Evolutionary conservation across 495 filamentous ascomycete genomes (phyloP), one percentile per base, ranked within the genome.

Genomic region (Penicillium lagena): DNA sequence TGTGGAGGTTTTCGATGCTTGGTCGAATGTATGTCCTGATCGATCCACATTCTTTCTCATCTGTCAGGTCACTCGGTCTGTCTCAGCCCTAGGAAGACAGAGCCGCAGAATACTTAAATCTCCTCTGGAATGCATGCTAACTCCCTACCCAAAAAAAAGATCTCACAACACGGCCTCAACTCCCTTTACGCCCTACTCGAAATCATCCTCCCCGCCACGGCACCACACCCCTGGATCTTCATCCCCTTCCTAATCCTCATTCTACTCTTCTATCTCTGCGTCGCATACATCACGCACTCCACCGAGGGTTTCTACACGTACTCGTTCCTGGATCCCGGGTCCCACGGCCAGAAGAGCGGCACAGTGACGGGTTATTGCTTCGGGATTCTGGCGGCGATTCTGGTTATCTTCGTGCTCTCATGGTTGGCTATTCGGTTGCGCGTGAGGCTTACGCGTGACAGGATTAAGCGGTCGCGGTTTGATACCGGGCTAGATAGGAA

Each of bases 131-230:
- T 22, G 22, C 22, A 22, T 22, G 22, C 22, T 22, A 22, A 22
- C 22, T 6, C 22, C 2, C 22, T 22, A 22, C 4, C 22, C 22
- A 22, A 22, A 47, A 39, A 11, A 15, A 41, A 79, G 76, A 67
- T 87, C 56, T 86, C 84, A 42, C 73, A 83, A 57, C 89, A 95
- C 62, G 76, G 64, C 33, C 66, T 95, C 13, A 93, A 93, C 68
- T 75, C 72, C 39, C 47, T 76, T 30, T 90, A 83, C 58, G 85
- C 83, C 2, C 54, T 87, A 14, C 70, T 88, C 50, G 89, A 95
- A 66, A 75, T 91, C 50, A 9, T 83, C 34, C 50, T 93, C 22
- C 66, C 87, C 2, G 79, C 81, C 4, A 64, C 68, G 7, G 73
- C 78, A 1, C 73, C 77, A 1, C 81, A 82, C 27, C 68, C 62